Conservation (phyloP, 805 yeast genomes). For the Tetrapisispora fleetii region DNA sequence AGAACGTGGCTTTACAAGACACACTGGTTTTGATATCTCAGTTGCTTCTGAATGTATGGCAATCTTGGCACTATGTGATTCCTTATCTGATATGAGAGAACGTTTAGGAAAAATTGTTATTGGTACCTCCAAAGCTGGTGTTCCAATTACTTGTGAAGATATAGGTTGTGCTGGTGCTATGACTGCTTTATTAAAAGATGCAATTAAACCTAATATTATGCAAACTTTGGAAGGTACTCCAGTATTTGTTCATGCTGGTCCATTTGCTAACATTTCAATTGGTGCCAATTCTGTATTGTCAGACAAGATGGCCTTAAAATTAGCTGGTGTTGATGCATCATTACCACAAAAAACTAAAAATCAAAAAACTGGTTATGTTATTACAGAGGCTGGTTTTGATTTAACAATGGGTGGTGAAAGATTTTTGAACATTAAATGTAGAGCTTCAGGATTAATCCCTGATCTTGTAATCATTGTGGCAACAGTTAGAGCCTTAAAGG, state of each 20-base stretch:
- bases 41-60: slow-evolving; percentile 87
- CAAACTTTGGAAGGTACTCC: slow-evolving; percentile 86
- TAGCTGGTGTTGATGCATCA: slow-evolving; percentile 55
- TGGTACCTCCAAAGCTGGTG: slow-evolving; percentile 59
- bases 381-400: slow-evolving; percentile 84
- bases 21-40: slow-evolving; percentile 74
- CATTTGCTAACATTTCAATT: slow-evolving; percentile 78
- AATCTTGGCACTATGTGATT: slow-evolving; percentile 62
- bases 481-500: slow-evolving; percentile 73
- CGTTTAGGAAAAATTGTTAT: slow-evolving; percentile 70
- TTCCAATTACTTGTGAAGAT: slow-evolving; percentile 73
- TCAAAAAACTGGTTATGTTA: slow-evolving; percentile 61
- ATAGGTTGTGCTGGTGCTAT: slow-evolving; percentile 81
- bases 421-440: slow-evolving; percentile 71
- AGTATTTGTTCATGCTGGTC: slow-evolving; percentile 81
- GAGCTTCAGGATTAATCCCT: slow-evolving; percentile 71
- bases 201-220: slow-evolving; percentile 78
- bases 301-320: slow-evolving; percentile 70
- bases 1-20: slow-evolving; percentile 62
- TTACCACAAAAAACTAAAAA: slow-evolving; percentile 34
- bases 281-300: slow-evolving; percentile 82
- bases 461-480: slow-evolving; percentile 76
- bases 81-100: slow-evolving; percentile 60
- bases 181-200: slow-evolving; percentile 72
- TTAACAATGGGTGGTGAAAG: slow-evolving; percentile 91